Base-by-base conservation (phyloP, 768 basidiomycete species). In the Hypholoma sublateritium region DNA sequence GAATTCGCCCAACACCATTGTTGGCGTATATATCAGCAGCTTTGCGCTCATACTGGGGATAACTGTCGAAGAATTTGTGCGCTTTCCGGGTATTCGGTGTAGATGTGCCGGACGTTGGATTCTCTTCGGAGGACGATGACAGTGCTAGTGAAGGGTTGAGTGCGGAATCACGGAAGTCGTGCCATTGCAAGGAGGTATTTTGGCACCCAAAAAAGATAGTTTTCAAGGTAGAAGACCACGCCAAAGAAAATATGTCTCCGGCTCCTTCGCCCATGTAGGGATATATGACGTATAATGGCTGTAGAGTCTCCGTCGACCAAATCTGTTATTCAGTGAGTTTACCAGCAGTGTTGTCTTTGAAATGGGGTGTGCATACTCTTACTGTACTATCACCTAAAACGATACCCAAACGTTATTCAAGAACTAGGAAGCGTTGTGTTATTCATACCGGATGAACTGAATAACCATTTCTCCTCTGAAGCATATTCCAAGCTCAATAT, bases 41-140 rank as follows among this genome's bases (percentile, higher is more conserved):
- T 37, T 75, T 80, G 41, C 85, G 81, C 42, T 85, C 83, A 55
- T 85, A 84, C 55, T 85, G 83, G 1, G 92, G 92, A 60, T 93
- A 91, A 63, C 89, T 91, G 66, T 94, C 92, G 66, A 97, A 97
- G 74, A 97, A 97, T 60, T 91, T 91, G 77, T 95, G 93, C 34
- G 80, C 84, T 62, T 82, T 83, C 59, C 78, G 80, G 24, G 69
- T 65, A 32, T 69, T 69, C 0, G 77, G 76, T 0, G 78, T 78
- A 7, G 72, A 69, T 2, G 72, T 67, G 16, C 74, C 77, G 14
- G 78, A 75, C 8, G 54, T 49, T 21, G 47, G 28, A 21, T 64
- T 39, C 14, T 60, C 59, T 5, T 14, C 63, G 42, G 59, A 57
- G 25, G 57, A 57, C 7, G 69, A 65, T 7, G 56, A 51, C 13